phyloP scores from a whole-genome alignment of 1,284 basidiomycete species.

The Boletus subluridellus region DNA sequence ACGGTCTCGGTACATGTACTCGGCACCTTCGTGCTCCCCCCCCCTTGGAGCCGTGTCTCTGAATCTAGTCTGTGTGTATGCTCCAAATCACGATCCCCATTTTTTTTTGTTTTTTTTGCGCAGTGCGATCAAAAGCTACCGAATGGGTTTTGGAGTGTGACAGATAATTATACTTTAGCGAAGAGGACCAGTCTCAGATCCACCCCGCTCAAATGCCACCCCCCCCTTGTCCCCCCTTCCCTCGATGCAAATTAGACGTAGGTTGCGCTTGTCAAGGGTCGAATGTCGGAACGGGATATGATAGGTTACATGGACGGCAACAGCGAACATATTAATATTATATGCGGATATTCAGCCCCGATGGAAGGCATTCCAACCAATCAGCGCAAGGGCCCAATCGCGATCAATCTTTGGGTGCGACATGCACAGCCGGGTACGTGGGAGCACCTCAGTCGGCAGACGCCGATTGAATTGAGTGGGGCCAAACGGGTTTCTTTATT shows the following conservation, averaged over 20 bases:
- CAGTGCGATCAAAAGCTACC: neutral
- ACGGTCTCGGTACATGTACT: neutral
- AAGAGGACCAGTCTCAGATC: neutral
- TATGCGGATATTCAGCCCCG: conserved; percentile 6
- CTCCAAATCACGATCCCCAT: neutral
- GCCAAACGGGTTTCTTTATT: neutral
- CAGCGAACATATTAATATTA: neutral
- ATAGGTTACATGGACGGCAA: neutral
- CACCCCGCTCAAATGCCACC: neutral
- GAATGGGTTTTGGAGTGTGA: neutral
- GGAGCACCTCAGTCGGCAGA: conserved; percentile 17
- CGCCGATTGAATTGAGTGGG: conserved; percentile 30
- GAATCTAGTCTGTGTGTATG: neutral
- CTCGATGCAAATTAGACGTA: neutral
- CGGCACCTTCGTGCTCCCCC: neutral
- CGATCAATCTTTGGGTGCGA: conserved; percentile 22
- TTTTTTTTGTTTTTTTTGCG: neutral
- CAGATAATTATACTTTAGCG: neutral
- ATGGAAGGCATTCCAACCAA: conserved; percentile 11
- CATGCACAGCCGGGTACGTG: conserved; percentile 28
- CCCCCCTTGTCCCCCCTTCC: neutral
- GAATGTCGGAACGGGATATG: neutral
- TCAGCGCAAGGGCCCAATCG: conserved; percentile 10
- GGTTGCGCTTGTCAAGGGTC: neutral
- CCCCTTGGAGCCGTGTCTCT: neutral